Percentiles rank a stretch among this genome's conserved stretches.
These are phyloP conservation scores for Rhizopogon salebrosus DNA, from an alignment of 768 basidiomycete species.

Conservation along the genomic window DNA sequence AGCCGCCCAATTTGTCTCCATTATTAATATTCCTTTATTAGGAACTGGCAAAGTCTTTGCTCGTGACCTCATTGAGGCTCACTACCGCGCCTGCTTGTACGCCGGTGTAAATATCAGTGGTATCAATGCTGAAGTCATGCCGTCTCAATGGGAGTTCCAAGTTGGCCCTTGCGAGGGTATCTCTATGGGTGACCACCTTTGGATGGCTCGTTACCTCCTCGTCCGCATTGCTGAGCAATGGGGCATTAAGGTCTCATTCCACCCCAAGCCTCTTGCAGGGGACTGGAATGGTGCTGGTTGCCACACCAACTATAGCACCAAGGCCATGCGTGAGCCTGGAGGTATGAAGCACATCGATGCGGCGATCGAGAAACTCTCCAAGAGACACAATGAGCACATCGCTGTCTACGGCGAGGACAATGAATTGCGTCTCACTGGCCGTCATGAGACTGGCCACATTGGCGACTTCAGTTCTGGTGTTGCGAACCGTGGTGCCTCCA, in stretches of 20 bases:
- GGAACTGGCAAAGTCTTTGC: slow-evolving; percentile 97
- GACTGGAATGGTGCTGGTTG: slow-evolving; percentile 99
- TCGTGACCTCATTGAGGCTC: slow-evolving; percentile 97
- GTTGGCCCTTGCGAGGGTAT: slow-evolving; percentile 98
- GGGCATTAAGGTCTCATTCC: slow-evolving; percentile 97
- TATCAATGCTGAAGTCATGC: slow-evolving; percentile 99
- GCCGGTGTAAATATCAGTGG: slow-evolving; percentile 96
- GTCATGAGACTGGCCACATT: slow-evolving; percentile 97
- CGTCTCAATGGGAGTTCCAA: slow-evolving; percentile 99
- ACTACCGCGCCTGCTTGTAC: slow-evolving; percentile 96
- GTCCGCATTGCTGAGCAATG: slow-evolving; percentile 96
- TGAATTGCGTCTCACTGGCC: slow-evolving; percentile 91
- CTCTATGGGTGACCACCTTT: slow-evolving; percentile 98
- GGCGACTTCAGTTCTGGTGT: slow-evolving; percentile 88
- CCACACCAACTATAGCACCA: slow-evolving; percentile 97
- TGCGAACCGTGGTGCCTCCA: slow-evolving; percentile 95
- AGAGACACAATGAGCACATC: slow-evolving; percentile 92
- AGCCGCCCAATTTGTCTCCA: not conserved
- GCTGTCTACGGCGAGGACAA: slow-evolving; percentile 98
- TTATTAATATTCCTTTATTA: slow-evolving; percentile 9
- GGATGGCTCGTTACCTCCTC: slow-evolving; percentile 98
- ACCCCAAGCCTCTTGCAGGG: slow-evolving; percentile 94
- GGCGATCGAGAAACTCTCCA: slow-evolving; percentile 89
- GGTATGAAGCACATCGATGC: slow-evolving; percentile 90
- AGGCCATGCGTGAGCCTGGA: slow-evolving; percentile 88